Evolutionary conservation across 2,329 filamentous ascomycete species (phyloP), one percentile per base, ranked within the genome.

Genomic region (Phaeosphaeriaceae sp.): DNA sequence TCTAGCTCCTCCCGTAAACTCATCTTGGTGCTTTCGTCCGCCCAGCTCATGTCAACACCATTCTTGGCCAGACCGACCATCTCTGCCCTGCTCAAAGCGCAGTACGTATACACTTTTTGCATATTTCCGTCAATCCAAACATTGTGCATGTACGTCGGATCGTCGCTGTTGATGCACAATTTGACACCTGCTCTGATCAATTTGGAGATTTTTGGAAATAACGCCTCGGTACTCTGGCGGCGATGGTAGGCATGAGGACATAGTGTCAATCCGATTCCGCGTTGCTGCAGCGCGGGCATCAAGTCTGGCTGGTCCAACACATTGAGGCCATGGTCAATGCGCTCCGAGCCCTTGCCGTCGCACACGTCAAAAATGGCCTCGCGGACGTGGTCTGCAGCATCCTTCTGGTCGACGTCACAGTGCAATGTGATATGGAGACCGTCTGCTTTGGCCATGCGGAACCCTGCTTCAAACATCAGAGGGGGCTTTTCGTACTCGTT

Each of bases 361-460:
- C 51, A 60, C 5, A 76, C 72, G 0, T 66, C 72, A 42, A 76
- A 68, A 2, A 75, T 76, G 1, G 74, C 74, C 58, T 83, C 76
- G 2, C 65, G 65, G 15, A 83, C 75, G 57, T 85, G 81, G 24
- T 76, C 77, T 21, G 78, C 76, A 0, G 80, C 79, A 58, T 84
- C 81, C 54, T 81, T 79, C 60, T 84, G 81, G 46, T 81, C 82
- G 46, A 84, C 81, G 57, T 85, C 83, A 66, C 82, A 84, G 54
- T 85, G 83, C 64, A 79, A 79, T 2, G 83, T 85, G 15, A 82
- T 69, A 40, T 79, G 76, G 53, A 82, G 74, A 0, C 81, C 80
- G 44, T 83, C 80, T 15, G 56, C 56, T 52, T 69, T 63, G 1
- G 80, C 80, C 20, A 69, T 62, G 9, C 56, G 59, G 52, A 79